Conservation (phyloP, 1,139 yeast species). For the Saccharomyces pastorianus region DNA sequence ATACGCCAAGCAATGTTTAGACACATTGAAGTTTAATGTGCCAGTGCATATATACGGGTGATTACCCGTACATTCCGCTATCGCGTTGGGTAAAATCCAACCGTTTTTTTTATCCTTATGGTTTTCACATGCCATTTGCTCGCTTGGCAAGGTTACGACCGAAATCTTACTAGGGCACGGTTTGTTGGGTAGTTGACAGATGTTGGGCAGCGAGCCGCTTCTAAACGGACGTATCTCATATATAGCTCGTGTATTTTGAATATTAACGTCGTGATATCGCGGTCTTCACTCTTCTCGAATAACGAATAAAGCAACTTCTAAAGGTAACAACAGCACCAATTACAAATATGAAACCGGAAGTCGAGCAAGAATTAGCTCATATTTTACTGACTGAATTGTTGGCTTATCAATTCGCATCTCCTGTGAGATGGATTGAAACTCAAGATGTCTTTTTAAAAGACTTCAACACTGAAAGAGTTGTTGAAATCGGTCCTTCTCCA, state of each 20-base stretch:
- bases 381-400: slow-evolving; percentile 86
- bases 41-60: not conserved
- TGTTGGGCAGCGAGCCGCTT: slow-evolving; percentile 4
- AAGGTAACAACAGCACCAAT: not conserved
- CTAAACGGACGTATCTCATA: not conserved
- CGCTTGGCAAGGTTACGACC: not conserved
- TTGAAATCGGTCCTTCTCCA: slow-evolving; percentile 98
- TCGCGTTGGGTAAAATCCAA: not conserved
- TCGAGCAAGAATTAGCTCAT: slow-evolving; percentile 95
- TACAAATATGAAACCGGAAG: slow-evolving; percentile 80
- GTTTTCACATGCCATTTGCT: not conserved
- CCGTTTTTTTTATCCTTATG: not conserved
- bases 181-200: not conserved
- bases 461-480: slow-evolving; percentile 91
- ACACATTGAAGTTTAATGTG: not conserved
- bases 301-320: not conserved
- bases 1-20: not conserved
- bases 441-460: slow-evolving; percentile 95
- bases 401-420: slow-evolving; percentile 98
- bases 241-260: not conserved
- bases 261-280: no score
- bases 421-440: slow-evolving; percentile 99
- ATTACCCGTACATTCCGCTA: not conserved
- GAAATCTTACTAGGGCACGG: not conserved
- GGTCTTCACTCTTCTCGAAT: not conserved